Percentiles rank a stretch among this genome's conserved stretches.
Evolutionary conservation across 192 early-diverging fungal genomes (phyloP).

Genomic region (Podila epigama): DNA sequence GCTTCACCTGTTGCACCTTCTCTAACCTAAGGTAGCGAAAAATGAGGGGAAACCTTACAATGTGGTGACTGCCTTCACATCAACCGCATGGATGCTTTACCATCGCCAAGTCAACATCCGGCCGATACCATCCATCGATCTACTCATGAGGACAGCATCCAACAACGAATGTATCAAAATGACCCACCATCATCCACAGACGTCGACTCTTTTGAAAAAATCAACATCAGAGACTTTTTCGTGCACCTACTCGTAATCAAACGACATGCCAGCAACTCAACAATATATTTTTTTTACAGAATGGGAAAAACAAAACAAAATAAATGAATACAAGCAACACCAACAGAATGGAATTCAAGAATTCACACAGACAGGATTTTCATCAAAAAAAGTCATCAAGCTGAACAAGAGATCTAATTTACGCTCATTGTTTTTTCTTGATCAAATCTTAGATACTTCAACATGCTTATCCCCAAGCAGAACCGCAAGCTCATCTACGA

Average conservation of each 20-base stretch:
- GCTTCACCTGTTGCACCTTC: background rate
- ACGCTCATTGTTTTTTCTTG: background rate
- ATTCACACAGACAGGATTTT: background rate
- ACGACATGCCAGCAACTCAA: too few relatives aligned
- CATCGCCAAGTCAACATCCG: background rate
- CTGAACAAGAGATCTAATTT: background rate
- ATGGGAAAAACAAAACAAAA: background rate
- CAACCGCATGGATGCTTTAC: background rate
- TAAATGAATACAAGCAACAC: background rate
- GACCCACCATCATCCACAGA: background rate
- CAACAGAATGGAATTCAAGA: background rate
- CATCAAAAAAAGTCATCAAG: background rate
- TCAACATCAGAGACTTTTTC: too few relatives aligned
- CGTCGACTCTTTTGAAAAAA: background rate
- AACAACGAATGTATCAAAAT: background rate
- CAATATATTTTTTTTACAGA: too few relatives aligned
- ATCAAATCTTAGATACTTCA: slow-evolving; percentile 46
- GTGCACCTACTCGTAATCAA: too few relatives aligned
- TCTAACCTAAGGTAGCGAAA: background rate
- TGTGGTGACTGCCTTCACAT: slow-evolving; percentile 2
- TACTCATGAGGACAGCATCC: background rate
- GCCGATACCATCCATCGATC: background rate
- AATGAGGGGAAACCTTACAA: slow-evolving; percentile 2
- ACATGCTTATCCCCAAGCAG: slow-evolving; percentile 96
- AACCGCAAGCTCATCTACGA: slow-evolving; percentile 98